Base-by-base conservation (phyloP, 495 filamentous ascomycete genomes). In the Hypoxylon lienhwacheense region DNA sequence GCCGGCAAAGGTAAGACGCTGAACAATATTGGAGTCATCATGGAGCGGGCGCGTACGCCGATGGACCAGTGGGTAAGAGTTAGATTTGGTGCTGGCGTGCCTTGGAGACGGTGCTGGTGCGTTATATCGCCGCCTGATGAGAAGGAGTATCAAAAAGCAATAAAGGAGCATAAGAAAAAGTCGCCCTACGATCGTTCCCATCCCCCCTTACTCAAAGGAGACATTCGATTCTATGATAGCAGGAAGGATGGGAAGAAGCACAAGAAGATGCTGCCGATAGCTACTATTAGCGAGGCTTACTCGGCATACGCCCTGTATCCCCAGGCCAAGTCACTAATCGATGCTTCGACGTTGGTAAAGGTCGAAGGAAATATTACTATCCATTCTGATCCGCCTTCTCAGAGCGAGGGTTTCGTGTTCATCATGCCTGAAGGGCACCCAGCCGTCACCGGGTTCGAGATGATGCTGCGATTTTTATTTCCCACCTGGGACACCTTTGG, bases 21-120 rank as follows among this genome's bases (percentile, higher is more conserved):
- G 35, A 96, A 95, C 71, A 90, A 87, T 57, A 97, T 97, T 64
- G 83, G 83, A 40, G 66, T 83, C 7, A 91, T 99, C 53, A 85
- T 97, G 77, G 87, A 92, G 52, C 82, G 88, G 40, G 78, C 84
- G 16, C 81, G 79, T 39, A 80, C 88, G 43, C 87, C 83, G 43
- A 76, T 88, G 37, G 90, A 95, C 70, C 91, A 97, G 71, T 99
- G 95, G 95, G 90, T 88, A 2, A 82, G 93, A 40, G 95, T 99
- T 12, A 78, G 93, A 56, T 99, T 99, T 62, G 93, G 93, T 12
- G 92, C 95, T 10, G 93, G 93, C 12, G 96, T 92, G 7, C 92
- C 93, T 1, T 99, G 93, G 93, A 83, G 87, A 61, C 85, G 92
- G 10, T 97, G 91, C 67, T 99, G 90, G 89, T 96, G 90, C 69